Conservation (phyloP, 1,139 yeast genomes). For the Pichia cactophila region DNA sequence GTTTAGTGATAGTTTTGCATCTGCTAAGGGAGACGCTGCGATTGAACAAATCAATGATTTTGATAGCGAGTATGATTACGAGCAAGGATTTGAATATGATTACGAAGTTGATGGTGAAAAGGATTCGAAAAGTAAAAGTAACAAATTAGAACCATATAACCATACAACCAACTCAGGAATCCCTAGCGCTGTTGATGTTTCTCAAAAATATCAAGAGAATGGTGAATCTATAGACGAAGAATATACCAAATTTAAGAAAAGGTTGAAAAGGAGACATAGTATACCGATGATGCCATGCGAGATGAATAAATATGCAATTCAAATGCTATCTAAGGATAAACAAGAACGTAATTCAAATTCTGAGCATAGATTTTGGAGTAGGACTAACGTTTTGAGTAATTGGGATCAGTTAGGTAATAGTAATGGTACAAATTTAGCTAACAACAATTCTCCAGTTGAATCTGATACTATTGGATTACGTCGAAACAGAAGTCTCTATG, state of each 20-base stretch:
- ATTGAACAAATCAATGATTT: constrained; percentile 8
- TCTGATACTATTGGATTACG: not conserved
- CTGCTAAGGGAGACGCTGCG: not conserved
- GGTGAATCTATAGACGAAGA: constrained; percentile 6
- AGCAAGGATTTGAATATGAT: constrained; percentile 17
- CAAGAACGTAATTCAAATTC: not conserved
- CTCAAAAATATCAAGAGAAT: not conserved
- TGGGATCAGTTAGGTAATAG: not conserved
- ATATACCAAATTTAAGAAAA: constrained; percentile 15
- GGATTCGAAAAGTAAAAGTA: not conserved
- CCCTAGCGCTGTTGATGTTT: constrained; percentile 3
- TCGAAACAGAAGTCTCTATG: constrained; percentile 8
- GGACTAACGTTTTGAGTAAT: constrained; percentile 2
- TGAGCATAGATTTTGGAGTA: constrained; percentile 5
- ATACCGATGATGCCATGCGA: constrained; percentile 25
- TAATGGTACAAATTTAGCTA: not conserved
- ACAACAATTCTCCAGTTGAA: not conserved
- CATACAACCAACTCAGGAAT: constrained; percentile 7
- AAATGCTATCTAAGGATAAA: constrained; percentile 10
- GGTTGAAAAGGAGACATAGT: constrained; percentile 26
- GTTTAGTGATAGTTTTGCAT: constrained; percentile 2
- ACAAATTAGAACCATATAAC: not conserved
- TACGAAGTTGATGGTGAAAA: constrained; percentile 11
- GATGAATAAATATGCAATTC: constrained; percentile 21
- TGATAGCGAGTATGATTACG: constrained; percentile 15